Evolutionary conservation across 306 rosid species (phyloP).

Genomic region (Cyclanthera cordifolia): DNA sequence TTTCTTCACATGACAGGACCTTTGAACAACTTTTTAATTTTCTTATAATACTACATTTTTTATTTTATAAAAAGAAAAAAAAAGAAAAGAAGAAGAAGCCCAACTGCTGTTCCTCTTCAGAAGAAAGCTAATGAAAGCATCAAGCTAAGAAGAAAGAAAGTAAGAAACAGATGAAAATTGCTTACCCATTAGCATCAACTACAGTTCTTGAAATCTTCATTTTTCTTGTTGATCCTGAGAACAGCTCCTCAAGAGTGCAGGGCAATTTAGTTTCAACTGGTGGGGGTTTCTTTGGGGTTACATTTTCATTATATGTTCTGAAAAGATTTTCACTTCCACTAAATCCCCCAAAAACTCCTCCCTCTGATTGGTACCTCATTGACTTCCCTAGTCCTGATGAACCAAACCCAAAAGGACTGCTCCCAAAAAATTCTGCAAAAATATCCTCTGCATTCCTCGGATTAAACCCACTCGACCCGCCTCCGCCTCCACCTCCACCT

Average conservation of each 20-base stretch:
- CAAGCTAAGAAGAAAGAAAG: too few species aligned
- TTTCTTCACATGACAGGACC: too few species aligned
- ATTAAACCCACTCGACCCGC: conserved; percentile 51
- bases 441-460: conserved; percentile 92
- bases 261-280: conserved; percentile 77
- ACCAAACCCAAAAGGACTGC: conserved; percentile 79
- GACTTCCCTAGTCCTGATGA: conserved; percentile 70
- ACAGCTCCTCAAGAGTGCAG: conserved; percentile 74
- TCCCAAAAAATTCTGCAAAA: conserved; percentile 91
- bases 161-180: neutral
- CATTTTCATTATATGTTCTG: conserved; percentile 36
- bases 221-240: conserved; percentile 82
- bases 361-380: conserved; percentile 54
- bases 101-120: too few species aligned
- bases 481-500: neutral
- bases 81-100: too few species aligned
- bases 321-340: conserved; percentile 41
- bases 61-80: too few species aligned
- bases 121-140: too few species aligned
- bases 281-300: conserved; percentile 57
- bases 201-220: conserved; percentile 88
- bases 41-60: too few species aligned
- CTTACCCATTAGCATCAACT: conserved; percentile 48
- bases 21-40: too few species aligned
- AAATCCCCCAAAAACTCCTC: conserved; percentile 49